A percentile compares a stretch with the other conserved stretches of the same genome.
These are phyloP conservation scores for Talaromyces rugulosus DNA, from an alignment of 2,329 filamentous ascomycete genomes.

Conservation along the genomic window DNA sequence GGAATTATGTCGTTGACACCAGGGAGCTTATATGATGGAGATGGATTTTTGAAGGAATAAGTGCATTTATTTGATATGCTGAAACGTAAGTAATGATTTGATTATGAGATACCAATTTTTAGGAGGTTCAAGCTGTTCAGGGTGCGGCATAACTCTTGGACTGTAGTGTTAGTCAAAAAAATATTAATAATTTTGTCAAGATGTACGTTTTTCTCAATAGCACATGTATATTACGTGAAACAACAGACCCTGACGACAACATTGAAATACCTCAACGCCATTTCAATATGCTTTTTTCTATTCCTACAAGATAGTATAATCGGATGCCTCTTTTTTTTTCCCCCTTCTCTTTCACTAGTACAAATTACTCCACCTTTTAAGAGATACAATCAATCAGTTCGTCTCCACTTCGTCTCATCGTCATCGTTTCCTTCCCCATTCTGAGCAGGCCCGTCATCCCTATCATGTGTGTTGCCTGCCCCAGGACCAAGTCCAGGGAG, in stretches of 20 bases:
- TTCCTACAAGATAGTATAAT: background rate
- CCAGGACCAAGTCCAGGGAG: constrained; percentile 48
- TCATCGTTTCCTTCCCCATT: constrained; percentile 43
- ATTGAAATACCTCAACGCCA: background rate
- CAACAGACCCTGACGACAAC: background rate
- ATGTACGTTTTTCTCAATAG: background rate
- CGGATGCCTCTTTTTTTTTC: background rate
- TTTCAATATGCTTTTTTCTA: background rate
- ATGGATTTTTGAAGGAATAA: constrained; percentile 35
- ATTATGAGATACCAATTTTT: constrained; percentile 11
- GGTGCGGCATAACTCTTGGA: background rate
- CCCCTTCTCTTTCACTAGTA: background rate
- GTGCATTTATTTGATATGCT: constrained; percentile 3
- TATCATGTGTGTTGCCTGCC: constrained; percentile 60
- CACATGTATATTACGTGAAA: background rate
- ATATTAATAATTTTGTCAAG: background rate
- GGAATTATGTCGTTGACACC: constrained; percentile 27
- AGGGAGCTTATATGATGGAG: constrained; percentile 44
- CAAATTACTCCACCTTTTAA: background rate
- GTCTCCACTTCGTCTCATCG: constrained; percentile 51
- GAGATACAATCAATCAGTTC: constrained; percentile 34
- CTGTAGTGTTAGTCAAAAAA: background rate
- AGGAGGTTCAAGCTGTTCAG: background rate
- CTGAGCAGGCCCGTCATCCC: constrained; percentile 50
- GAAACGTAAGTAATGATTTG: constrained; percentile 9